Conservation (phyloP, 176 grass and related monocot genomes). For the Lolium multiflorum region DNA sequence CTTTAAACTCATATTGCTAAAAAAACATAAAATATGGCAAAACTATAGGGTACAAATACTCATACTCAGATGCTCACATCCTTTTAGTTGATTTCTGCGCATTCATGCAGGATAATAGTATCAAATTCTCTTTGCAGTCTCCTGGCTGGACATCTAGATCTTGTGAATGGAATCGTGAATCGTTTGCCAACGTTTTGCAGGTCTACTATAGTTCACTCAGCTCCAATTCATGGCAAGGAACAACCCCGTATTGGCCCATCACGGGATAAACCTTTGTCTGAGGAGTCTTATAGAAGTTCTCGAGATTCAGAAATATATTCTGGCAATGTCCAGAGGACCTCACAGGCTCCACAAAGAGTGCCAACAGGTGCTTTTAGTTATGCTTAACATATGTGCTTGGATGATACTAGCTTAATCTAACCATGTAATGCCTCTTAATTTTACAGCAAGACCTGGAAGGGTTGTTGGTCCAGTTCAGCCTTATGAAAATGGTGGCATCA, state of each 20-base stretch:
- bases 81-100: not conserved
- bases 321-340: constrained; percentile 41
- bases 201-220: constrained; percentile 89
- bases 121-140: constrained; percentile 6
- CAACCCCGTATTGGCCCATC: constrained; percentile 51
- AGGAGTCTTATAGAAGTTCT: constrained; percentile 59
- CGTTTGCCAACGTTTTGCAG: constrained; percentile 45
- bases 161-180: not conserved
- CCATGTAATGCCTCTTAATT: constrained; percentile 26
- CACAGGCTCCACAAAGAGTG: constrained; percentile 74
- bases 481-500: constrained; percentile 69
- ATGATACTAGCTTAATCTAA: constrained; percentile 36
- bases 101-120: constrained; percentile 16
- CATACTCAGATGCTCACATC: constrained; percentile 10
- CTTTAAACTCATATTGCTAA: constrained; percentile 16
- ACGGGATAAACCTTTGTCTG: constrained; percentile 58
- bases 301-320: constrained; percentile 46
- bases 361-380: constrained; percentile 57
- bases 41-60: not conserved
- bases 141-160: constrained; percentile 1
- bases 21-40: not conserved
- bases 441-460: constrained; percentile 85
- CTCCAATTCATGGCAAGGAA: constrained; percentile 73
- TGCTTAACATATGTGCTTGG: constrained; percentile 6
- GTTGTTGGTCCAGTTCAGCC: constrained; percentile 72